A percentile compares a stretch with the other conserved stretches of the same genome.
Conservation (phyloP, 2,329 filamentous ascomycete genomes). For the Talaromyces islandicus region DNA sequence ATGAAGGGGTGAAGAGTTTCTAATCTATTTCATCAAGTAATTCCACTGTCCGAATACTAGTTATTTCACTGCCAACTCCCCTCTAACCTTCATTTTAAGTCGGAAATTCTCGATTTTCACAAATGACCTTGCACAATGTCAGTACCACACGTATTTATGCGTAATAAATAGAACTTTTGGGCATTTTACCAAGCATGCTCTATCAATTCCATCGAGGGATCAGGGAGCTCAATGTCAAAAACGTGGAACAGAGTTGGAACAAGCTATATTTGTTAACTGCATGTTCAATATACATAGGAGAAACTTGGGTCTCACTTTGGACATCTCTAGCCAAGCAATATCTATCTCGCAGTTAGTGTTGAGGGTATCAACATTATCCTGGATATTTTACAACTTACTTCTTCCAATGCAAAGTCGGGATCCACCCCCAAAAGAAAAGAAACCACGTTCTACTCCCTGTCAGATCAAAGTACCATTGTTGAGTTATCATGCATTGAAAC, state of each 20-base stretch:
- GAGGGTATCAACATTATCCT: neutral
- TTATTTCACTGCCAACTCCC: neutral
- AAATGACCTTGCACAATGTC: neutral
- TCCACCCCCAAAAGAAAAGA: constrained; percentile 14
- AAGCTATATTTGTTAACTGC: neutral
- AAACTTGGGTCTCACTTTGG: constrained; percentile 3
- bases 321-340: constrained; percentile 14
- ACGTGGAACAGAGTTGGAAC: neutral
- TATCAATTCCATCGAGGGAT: neutral
- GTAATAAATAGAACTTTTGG: neutral
- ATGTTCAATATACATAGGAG: neutral
- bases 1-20: too few species aligned
- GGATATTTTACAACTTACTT: constrained; percentile 9
- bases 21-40: neutral
- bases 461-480: neutral
- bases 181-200: neutral
- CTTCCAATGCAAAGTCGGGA: constrained; percentile 13
- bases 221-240: neutral
- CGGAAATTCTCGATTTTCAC: neutral
- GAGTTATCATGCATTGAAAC: neutral
- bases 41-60: neutral
- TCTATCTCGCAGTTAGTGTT: constrained; percentile 2
- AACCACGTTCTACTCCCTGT: constrained; percentile 7
- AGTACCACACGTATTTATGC: neutral
- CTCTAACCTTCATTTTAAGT: neutral